Evolutionary conservation across 345 rosid species (phyloP), one percentile per base, ranked within the genome.

Genomic region (Euphorbia peplus): DNA sequence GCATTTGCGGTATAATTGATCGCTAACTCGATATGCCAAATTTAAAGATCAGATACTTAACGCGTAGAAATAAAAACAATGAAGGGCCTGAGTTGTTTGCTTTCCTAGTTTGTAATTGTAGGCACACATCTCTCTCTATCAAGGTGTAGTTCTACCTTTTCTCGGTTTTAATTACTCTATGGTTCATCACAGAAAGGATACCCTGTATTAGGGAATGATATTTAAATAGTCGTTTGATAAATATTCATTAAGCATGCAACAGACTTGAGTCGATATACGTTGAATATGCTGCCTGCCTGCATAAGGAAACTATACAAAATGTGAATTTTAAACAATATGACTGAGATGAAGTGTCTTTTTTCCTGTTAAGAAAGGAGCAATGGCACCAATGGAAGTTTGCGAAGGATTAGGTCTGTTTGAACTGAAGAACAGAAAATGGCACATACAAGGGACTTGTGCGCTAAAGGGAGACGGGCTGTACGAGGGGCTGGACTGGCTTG

Each of bases 401-500:
- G 92, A 90, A 70, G 98, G 98, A 60, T 81, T 95, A 63, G 99
- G 99, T 54, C 90, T 95, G 32, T 81, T 87, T 70, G 98, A 87
- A 71, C 89, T 92, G 30, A 88, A 90, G 89, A 88, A 92, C 86
- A 83, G 98, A 77, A 95, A 88, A 76, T 95, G 99, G 99, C 97
- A 95, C 79, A 92, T 95, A 76, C 98, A 95, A 80, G 99, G 98
- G 61, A 92, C 98, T 70, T 90, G 98, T 58, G 98, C 99, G 8
- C 87, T 95, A 46, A 81, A 78, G 76, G 99, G 99, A 69, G 99
- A 91, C 61, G 99, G 99, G 18, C 97, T 95, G 18, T 95, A 95
- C 8, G 99, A 95, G 77, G 99, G 99, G 29, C 81, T 91, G 84
- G 98, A 92, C 78, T 91, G 99, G 98, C 80, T 95, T 72, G 76